Evolutionary conservation across 768 basidiomycete genomes (phyloP), one percentile per base, ranked within the genome.

Genomic region (Leccinum sublutescens): DNA sequence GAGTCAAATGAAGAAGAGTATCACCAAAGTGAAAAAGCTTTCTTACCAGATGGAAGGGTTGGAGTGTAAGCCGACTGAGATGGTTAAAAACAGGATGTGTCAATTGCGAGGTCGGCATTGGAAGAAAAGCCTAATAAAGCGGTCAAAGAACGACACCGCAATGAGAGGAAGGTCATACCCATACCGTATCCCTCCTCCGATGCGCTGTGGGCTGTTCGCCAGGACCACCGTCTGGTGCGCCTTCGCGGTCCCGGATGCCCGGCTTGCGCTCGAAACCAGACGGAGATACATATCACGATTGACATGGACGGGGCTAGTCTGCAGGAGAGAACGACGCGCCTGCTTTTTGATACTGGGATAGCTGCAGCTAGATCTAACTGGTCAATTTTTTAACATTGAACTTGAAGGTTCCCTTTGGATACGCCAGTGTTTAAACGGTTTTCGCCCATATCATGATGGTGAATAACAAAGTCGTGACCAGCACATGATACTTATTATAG

Each of bases 1-100:
- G 29, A 31, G 8, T 29, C 9, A 31, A 31, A 27, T 1, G 5
- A 19, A 17, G 19, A 29, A 48, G 2, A 2, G 8, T 4, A 19
- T 17, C 14, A 21, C 12, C 10, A 36, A 12, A 21, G 4, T 17
- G 0, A 34, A 48, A 15, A 43, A 21, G 2, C 21, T 7, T 33
- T 52, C 78, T 64, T 52, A 81, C 82, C 1, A 80, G 77, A 50
- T 73, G 70, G 60, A 85, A 81, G 11, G 64, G 50, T 7, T 82
- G 80, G 5, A 82, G 62, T 2, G 72, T 60, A 10, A 82, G 70
- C 29, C 55, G 61, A 52, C 74, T 71, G 2, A 68, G 66, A 10
- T 74, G 69, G 27, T 79, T 73, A 54, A 84, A 84, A 80, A 12
- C 82, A 51, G 74, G 71, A 19, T 81, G 71, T 21, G 71, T 74